These are phyloP conservation scores for Trametes cinnabarina DNA, from an alignment of 768 basidiomycete species.

Conservation along the genomic window DNA sequence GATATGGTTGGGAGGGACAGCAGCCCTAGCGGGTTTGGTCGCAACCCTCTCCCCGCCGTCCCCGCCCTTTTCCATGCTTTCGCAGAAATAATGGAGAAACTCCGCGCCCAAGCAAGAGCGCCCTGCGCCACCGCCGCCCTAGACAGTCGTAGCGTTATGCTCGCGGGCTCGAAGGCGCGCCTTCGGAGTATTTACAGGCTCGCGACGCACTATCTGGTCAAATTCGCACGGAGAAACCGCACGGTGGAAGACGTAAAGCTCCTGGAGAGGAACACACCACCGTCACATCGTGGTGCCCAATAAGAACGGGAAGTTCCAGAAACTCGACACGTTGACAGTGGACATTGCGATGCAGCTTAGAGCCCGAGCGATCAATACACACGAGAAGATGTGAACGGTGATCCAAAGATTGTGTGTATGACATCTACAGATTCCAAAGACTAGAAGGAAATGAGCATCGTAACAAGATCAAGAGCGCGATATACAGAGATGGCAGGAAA, in stretches of 20 bases:
- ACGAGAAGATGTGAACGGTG: background rate
- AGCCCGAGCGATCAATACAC: background rate
- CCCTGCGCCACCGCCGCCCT: conserved; percentile 8
- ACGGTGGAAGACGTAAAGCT: background rate
- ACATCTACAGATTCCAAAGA: conserved; percentile 2
- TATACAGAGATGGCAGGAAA: background rate
- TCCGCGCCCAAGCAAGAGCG: conserved; percentile 2
- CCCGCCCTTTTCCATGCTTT: no score
- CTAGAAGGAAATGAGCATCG: background rate
- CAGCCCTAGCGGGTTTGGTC: background rate
- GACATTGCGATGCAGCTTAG: background rate
- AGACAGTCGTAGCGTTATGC: background rate
- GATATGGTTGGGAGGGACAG: background rate
- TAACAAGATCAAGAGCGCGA: conserved; percentile 1
- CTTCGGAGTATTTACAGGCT: background rate
- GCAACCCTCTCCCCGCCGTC: background rate
- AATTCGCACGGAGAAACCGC: conserved; percentile 14
- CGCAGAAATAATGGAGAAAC: conserved; percentile 16
- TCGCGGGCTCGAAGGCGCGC: background rate
- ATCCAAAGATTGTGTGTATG: conserved; percentile 4
- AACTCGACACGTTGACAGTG: background rate
- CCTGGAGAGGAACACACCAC: background rate
- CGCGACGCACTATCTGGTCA: background rate
- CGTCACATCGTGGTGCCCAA: background rate
- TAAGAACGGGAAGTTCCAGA: background rate